Conservation (phyloP, 108 stramenopile species). For the Cyclotella baltica region DNA sequence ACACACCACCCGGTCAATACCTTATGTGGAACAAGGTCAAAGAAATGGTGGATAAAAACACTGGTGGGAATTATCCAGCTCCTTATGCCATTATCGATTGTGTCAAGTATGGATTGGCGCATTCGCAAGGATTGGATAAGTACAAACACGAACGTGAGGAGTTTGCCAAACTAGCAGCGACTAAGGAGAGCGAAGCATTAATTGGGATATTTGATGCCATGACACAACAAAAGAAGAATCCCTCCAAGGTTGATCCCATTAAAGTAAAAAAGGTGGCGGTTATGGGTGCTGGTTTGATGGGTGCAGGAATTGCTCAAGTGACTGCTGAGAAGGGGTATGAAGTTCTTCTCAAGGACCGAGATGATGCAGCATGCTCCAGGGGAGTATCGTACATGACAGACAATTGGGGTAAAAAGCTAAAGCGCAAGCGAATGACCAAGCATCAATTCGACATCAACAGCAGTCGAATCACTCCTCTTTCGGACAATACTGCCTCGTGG, state of each 20-base stretch:
- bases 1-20: conserved; percentile 86
- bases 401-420: conserved; percentile 94
- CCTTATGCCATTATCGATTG: conserved; percentile 95
- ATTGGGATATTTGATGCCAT: conserved; percentile 98
- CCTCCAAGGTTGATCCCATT: conserved; percentile 66
- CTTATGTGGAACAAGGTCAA: conserved; percentile 94
- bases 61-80: conserved; percentile 96
- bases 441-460: conserved; percentile 89
- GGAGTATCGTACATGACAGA: conserved; percentile 92
- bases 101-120: conserved; percentile 89
- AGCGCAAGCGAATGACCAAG: conserved; percentile 92
- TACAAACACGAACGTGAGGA: conserved; percentile 93
- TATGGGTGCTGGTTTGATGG: conserved; percentile 99
- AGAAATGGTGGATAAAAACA: conserved; percentile 94
- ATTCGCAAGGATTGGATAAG: conserved; percentile 60
- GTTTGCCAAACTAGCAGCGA: conserved; percentile 97
- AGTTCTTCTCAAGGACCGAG: conserved; percentile 97
- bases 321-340: conserved; percentile 94
- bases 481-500: conserved; percentile 82
- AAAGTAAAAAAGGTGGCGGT: conserved; percentile 92
- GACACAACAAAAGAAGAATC: conserved; percentile 95
- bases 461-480: conserved; percentile 89
- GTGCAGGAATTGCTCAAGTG: conserved; percentile 99
- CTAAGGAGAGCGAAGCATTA: conserved; percentile 92
- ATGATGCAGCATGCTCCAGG: conserved; percentile 79